Conservation (phyloP, 176 grass and related monocot species). For the Neostapfia colusana region DNA sequence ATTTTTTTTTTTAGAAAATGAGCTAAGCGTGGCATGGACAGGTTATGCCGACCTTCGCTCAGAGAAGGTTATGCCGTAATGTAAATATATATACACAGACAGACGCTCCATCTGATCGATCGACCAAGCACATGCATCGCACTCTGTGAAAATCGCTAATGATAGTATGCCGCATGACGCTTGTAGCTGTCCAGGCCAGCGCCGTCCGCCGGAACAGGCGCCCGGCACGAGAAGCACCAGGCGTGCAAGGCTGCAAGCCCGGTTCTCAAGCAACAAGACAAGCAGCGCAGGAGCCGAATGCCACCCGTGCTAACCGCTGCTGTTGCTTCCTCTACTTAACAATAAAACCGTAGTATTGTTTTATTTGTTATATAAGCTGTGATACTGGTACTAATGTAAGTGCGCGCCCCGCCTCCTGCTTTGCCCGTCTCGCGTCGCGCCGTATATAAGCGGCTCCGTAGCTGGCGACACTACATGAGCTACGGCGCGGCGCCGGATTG, state of each 20-base stretch:
- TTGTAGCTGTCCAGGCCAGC: not conserved
- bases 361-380: not conserved
- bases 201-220: slow-evolving; percentile 2
- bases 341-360: not conserved
- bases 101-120: not conserved
- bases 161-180: not conserved
- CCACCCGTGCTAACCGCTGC: not conserved
- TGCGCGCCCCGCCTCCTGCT: too few relatives aligned
- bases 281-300: not conserved
- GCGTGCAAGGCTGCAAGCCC: slow-evolving; percentile 28
- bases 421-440: too few relatives aligned
- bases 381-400: not conserved
- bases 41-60: too few relatives aligned
- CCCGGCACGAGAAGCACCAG: slow-evolving; percentile 4
- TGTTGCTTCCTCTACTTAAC: not conserved
- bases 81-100: not conserved
- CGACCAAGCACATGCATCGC: not conserved
- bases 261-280: not conserved
- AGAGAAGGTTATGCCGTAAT: too few relatives aligned
- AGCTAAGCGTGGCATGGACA: too few relatives aligned
- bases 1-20: too few relatives aligned
- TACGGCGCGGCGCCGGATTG: not conserved
- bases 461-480: not conserved
- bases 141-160: not conserved
- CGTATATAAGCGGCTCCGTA: slow-evolving; percentile 1